Evolutionary conservation across 306 rosid species (phyloP).

Genomic region (Quillaja saponaria): DNA sequence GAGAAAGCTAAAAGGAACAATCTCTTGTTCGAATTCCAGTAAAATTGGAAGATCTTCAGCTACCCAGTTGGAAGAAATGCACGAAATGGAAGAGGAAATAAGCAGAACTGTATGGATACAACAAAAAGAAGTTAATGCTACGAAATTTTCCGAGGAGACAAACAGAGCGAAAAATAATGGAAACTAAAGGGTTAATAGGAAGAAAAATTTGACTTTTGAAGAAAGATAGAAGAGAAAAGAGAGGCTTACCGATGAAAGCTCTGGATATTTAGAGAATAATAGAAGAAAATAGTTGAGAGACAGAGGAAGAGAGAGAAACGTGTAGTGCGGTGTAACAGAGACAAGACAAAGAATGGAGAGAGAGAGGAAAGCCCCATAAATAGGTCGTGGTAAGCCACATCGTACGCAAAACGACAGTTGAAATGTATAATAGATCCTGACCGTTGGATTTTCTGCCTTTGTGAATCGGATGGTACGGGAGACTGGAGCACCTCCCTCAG

Average conservation of each 20-base stretch:
- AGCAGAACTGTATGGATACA: neutral
- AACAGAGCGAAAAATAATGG: neutral
- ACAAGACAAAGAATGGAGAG: neutral
- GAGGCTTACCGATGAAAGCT: slow-evolving; percentile 14
- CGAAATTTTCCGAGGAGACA: neutral
- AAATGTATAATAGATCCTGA: no score
- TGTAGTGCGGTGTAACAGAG: slow-evolving; percentile 24
- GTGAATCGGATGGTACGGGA: no score
- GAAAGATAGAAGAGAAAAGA: neutral
- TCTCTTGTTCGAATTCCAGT: slow-evolving; percentile 30
- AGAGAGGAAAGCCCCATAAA: no score
- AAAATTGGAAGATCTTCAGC: slow-evolving; percentile 1
- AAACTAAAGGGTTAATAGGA: neutral
- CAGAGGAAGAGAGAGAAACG: slow-evolving; percentile 31
- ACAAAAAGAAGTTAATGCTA: neutral
- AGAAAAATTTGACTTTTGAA: neutral
- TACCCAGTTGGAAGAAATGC: neutral
- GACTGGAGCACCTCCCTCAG: no score
- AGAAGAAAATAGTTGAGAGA: slow-evolving; percentile 5
- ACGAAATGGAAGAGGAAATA: neutral
- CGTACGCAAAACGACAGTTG: no score
- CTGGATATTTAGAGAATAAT: slow-evolving; percentile 24
- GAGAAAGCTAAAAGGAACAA: slow-evolving; percentile 29
- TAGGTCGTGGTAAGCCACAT: no score
- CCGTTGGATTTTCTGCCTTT: no score